Percentiles rank a stretch among this genome's conserved stretches.
Conservation (phyloP, 192 early-diverging fungal genomes). For the Linderina pennispora region DNA sequence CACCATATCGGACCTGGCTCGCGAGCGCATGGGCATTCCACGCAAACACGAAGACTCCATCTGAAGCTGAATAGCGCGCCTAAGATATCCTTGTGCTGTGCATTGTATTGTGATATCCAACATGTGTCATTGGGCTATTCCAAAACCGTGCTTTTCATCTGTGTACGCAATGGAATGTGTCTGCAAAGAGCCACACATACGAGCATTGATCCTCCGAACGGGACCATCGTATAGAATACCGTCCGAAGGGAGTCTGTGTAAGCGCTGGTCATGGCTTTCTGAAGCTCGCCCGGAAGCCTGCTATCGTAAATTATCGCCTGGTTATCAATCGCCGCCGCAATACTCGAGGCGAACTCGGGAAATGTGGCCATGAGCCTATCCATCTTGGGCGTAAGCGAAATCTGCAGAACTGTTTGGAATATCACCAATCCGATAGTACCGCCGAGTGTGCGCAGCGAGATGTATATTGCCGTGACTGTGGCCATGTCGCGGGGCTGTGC, state of each 20-base stretch:
- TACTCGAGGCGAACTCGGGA: conserved; percentile 22
- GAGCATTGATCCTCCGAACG: conserved; percentile 40
- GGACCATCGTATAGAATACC: conserved; percentile 45
- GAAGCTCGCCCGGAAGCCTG: conserved; percentile 24
- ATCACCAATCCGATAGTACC: conserved; percentile 53
- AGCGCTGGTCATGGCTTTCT: conserved; percentile 26
- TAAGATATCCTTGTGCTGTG: not conserved
- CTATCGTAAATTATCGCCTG: conserved; percentile 13
- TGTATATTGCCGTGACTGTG: conserved; percentile 55
- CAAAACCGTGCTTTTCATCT: conserved; percentile 12
- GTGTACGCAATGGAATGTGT: conserved; percentile 34
- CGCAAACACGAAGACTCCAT: conserved; percentile 24
- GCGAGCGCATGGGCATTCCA: conserved; percentile 41
- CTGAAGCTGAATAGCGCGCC: too few species aligned
- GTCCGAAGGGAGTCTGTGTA: conserved; percentile 46
- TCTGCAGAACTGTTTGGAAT: conserved; percentile 51
- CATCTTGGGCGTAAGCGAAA: conserved; percentile 44
- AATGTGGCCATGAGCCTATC: conserved; percentile 24
- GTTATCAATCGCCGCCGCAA: conserved; percentile 32
- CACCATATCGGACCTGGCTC: conserved; percentile 50
- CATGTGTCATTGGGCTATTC: not conserved
- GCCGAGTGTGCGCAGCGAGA: conserved; percentile 58
- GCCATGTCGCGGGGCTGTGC: conserved; percentile 56
- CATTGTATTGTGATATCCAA: not conserved
- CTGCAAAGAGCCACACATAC: conserved; percentile 40